Evolutionary conservation across 805 yeast species (phyloP), one percentile per base, ranked within the genome.

Genomic region (Limtongia smithiae): DNA sequence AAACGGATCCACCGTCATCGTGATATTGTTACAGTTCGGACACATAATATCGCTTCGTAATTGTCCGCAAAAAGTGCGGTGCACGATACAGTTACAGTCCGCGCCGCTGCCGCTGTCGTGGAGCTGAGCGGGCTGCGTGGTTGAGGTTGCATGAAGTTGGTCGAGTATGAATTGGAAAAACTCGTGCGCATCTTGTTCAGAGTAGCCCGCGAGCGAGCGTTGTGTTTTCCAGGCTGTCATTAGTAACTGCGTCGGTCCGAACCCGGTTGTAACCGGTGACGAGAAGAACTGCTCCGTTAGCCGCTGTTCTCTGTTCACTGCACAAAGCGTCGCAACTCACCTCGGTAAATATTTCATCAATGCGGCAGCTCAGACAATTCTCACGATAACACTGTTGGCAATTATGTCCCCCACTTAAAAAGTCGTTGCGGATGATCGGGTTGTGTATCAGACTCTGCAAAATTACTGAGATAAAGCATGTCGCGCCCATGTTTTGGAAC

Each of bases 151-250:
- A 66, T 93, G 98, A 48, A 93, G 68, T 67, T 89, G 95, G 66
- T 91, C 85, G 33, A 91, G 73, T 25, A 91, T 63, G 64, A 91
- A 90, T 64, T 93, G 97, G 83, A 95, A 83, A 67, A 91, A 93
- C 67, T 93, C 99, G 68, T 93, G 99, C 0, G 98, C 97, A 65
- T 93, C 99, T 68, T 93, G 99, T 67, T 93, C 97, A 31, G 93
- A 84, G 59, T 90, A 90, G 1, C 99, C 99, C 0, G 97, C 95
- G 50, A 93, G 76, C 30, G 88, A 78, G 57, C 85, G 79, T 59
- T 87, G 85, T 40, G 83, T 82, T 60, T 82, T 82, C 91, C 96
- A 89, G 1, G 96, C 83, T 11, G 96, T 86, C n/a, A 79, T 75
- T 42, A 93, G 72, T 40, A 93, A 68, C 43, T 84, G 78, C 1